phyloP scores from a whole-genome alignment of 192 early-diverging fungal species.

The Funneliformis geosporum region DNA sequence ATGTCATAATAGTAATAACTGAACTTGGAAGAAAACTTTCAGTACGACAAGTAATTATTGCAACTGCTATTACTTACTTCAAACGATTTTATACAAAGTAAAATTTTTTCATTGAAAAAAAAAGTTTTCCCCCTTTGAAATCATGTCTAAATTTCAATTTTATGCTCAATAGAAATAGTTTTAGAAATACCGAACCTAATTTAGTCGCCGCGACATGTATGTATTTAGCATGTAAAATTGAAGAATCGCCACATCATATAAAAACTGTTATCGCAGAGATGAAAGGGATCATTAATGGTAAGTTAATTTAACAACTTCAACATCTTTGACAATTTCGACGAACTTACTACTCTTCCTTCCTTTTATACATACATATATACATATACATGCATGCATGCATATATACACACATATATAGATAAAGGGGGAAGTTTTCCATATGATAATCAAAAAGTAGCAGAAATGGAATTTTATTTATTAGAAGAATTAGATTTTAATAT shows the following conservation, averaged over 20 bases:
- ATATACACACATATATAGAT: not conserved
- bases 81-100: constrained; percentile 89
- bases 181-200: constrained; percentile 73
- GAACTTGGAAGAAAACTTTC: constrained; percentile 70
- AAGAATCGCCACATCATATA: constrained; percentile 73
- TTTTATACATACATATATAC: not conserved
- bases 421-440: constrained; percentile 63
- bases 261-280: constrained; percentile 58
- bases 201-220: constrained; percentile 80
- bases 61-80: constrained; percentile 84
- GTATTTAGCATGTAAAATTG: constrained; percentile 88
- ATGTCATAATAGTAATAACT: constrained; percentile 63
- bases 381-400: not conserved
- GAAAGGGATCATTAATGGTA: constrained; percentile 37
- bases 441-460: constrained; percentile 77
- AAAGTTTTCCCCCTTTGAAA: not conserved
- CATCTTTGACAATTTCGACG: not conserved
- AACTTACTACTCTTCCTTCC: no score
- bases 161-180: constrained; percentile 62
- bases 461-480: constrained; percentile 89
- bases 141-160: not conserved
- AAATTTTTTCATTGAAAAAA: constrained; percentile 29
- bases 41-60: constrained; percentile 79
- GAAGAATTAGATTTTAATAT: constrained; percentile 91
- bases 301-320: not conserved